These are phyloP conservation scores for Posidonia oceanica DNA, from an alignment of 116 monocot species.

Conservation along the genomic window DNA sequence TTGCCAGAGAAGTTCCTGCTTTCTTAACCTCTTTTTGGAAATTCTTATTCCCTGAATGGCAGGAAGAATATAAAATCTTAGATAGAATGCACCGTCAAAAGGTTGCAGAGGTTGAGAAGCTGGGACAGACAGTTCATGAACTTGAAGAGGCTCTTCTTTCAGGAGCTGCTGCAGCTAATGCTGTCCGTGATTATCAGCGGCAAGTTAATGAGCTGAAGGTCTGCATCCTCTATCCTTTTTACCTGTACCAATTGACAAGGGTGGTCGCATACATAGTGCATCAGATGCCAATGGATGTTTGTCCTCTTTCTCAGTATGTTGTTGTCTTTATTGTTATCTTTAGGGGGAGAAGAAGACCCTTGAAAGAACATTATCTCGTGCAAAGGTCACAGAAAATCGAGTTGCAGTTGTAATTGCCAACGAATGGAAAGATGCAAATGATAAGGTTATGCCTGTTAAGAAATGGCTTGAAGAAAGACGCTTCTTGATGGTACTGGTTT, in stretches of 20 bases:
- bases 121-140: conserved; percentile 51
- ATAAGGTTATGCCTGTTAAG: conserved; percentile 82
- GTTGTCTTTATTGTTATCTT: not conserved
- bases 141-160: conserved; percentile 79
- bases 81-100: conserved; percentile 87
- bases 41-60: conserved; percentile 2
- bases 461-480: conserved; percentile 85
- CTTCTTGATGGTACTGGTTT: conserved; percentile 20
- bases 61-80: conserved; percentile 88
- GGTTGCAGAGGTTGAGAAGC: conserved; percentile 78
- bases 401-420: conserved; percentile 65
- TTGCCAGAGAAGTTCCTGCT: too few relatives aligned
- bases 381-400: conserved; percentile 75
- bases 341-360: conserved; percentile 77
- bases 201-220: conserved; percentile 72
- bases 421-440: conserved; percentile 82
- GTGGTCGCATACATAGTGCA: too few relatives aligned
- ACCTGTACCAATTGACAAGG: not conserved
- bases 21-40: not conserved
- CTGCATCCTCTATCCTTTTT: not conserved
- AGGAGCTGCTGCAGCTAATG: conserved; percentile 77
- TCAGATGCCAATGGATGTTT: too few relatives aligned
- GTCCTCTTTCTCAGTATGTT: not conserved
- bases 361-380: conserved; percentile 76
- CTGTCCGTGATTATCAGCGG: conserved; percentile 74